Conservation (phyloP, 768 basidiomycete species). For the Leccinum arenicola region DNA sequence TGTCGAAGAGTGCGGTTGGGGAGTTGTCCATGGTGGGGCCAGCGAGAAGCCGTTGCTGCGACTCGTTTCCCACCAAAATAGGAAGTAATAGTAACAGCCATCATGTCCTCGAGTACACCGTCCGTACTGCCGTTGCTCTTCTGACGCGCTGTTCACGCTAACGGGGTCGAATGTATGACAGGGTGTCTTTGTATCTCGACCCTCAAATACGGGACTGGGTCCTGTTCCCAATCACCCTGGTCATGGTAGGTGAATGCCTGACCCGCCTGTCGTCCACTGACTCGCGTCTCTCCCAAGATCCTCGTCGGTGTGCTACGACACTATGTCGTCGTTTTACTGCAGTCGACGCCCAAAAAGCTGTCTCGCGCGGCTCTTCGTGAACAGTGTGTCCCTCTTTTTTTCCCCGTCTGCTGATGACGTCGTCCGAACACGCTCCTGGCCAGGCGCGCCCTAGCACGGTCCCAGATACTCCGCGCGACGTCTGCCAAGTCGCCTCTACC, state of each 20-base stretch:
- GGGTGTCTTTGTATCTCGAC: conserved; percentile 72
- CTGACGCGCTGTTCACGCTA: conserved; percentile 7
- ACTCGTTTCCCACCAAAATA: conserved; percentile 19
- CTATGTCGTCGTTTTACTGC: conserved; percentile 85
- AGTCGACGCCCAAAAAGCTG: conserved; percentile 79
- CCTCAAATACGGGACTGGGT: conserved; percentile 96
- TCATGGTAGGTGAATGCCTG: conserved; percentile 67
- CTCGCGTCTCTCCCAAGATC: conserved; percentile 49
- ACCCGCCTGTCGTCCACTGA: neutral
- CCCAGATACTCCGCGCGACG: conserved; percentile 81
- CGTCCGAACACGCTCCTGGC: neutral
- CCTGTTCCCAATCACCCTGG: conserved; percentile 92
- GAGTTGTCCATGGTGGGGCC: conserved; percentile 65
- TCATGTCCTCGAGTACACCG: conserved; percentile 38
- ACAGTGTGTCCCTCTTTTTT: conserved; percentile 59
- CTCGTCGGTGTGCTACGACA: conserved; percentile 90
- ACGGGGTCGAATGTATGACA: conserved; percentile 17
- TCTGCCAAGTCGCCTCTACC: conserved; percentile 81
- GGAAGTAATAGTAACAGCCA: conserved; percentile 22
- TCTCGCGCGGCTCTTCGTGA: conserved; percentile 80
- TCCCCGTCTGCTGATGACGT: conserved; percentile 1
- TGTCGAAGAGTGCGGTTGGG: conserved; percentile 83
- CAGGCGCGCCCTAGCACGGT: conserved; percentile 73
- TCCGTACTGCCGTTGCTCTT: conserved; percentile 15
- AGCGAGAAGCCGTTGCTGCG: conserved; percentile 15